Percentiles rank a stretch among this genome's conserved stretches.
Evolutionary conservation across 495 filamentous ascomycete genomes (phyloP).

Genomic region (Astrothelium subdiscretum): DNA sequence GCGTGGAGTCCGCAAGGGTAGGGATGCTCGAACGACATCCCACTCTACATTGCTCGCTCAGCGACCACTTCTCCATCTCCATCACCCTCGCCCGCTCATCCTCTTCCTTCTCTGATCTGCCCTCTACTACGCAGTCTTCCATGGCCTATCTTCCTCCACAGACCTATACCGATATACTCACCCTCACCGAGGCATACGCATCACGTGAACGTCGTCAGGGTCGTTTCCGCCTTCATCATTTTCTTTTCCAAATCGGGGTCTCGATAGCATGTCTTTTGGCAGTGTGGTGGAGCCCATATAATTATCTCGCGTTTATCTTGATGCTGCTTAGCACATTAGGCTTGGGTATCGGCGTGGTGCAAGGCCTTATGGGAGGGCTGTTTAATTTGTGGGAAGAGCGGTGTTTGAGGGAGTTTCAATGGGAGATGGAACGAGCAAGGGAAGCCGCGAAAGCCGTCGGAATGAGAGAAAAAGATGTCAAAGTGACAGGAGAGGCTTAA

Average conservation of each 20-base stretch:
- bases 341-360: constrained; percentile 61
- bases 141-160: constrained; percentile 29
- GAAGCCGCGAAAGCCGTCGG: constrained; percentile 15
- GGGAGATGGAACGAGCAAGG: constrained; percentile 72
- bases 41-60: constrained; percentile 67
- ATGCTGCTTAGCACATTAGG: constrained; percentile 66
- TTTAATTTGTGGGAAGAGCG: constrained; percentile 77
- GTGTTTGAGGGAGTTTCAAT: constrained; percentile 85
- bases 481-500: background rate
- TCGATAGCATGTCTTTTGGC: constrained; percentile 61
- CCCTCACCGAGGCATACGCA: constrained; percentile 53
- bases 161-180: constrained; percentile 63
- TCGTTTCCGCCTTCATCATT: constrained; percentile 58
- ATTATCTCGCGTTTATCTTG: constrained; percentile 70
- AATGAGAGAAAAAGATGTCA: background rate
- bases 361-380: constrained; percentile 75
- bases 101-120: constrained; percentile 5
- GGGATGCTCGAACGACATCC: constrained; percentile 80
- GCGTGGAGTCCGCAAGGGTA: constrained; percentile 54
- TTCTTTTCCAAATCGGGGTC: constrained; percentile 50
- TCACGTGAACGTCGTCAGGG: constrained; percentile 58
- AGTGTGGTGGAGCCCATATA: constrained; percentile 71
- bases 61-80: constrained; percentile 86
- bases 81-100: constrained; percentile 43
- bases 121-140: background rate